Base-by-base conservation (phyloP, 2,329 filamentous ascomycete species). In the Ceratocystis cacaofunesta region DNA sequence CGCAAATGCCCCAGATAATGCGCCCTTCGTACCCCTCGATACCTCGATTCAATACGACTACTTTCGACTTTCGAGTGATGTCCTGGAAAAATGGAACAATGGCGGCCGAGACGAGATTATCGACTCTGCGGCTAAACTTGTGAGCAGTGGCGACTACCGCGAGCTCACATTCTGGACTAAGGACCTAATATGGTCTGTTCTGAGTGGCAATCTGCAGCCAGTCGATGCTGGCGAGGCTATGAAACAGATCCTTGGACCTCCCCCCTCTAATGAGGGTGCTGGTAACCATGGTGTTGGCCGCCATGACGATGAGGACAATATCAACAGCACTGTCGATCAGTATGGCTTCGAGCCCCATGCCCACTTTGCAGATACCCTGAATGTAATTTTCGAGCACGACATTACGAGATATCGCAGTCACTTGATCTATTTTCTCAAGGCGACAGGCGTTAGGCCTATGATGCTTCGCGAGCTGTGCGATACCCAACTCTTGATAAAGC, bases 381-480 rank as follows among this genome's bases (percentile, higher is more conserved):
- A 89, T 2, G 85, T 94, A 67, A 81, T 94, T 65, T 83, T 88
- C 68, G 89, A 95, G 64, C 80, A 84, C 44, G 87, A 91, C 69
- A 79, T 84, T 4, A 73, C 73, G 1, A 72, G 78, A 0, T 78
- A 77, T 64, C 76, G 75, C 68, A 79, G 73, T 65, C 77, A 71
- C 48, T 78, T 96, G 41, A 83, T 82, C 65, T 79, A 84, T 15
- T 85, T 96, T 70, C 80, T 95, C 63, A 76, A 85, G 62, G 82
- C 88, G 1, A 90, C 89, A 4, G 85, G 80, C 12, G 85, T 97
- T 57, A 85, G 88, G 5, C 80, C 87, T 0, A 77, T 81, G 15
- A 77, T 88, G 28, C 87, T 96, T 81, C 89, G 92, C 65, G 82
- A 88, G 68, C 84, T 91, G 69, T 82, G 99, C n/a, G 94, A 99